Percentiles rank a stretch among this genome's conserved stretches.
Evolutionary conservation across 2,329 filamentous ascomycete species (phyloP).

Genomic region (Scleromitrula shiraiana): DNA sequence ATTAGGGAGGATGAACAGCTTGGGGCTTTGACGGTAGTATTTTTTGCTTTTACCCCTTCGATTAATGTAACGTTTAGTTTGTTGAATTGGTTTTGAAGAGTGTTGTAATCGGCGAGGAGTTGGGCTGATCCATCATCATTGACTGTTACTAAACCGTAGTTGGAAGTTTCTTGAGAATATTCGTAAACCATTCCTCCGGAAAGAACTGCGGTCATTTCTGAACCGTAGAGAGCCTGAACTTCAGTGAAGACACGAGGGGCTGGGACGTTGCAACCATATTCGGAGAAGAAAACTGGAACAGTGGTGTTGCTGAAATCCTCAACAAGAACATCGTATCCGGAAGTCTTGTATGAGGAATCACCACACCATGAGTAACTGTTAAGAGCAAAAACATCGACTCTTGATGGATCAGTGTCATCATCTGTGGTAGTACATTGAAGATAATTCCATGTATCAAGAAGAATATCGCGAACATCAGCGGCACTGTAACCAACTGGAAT

Average conservation of each 20-base stretch:
- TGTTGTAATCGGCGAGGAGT: constrained; percentile 59
- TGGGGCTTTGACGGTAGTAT: constrained; percentile 48
- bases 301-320: constrained; percentile 56
- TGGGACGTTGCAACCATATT: constrained; percentile 70
- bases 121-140: constrained; percentile 48
- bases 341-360: constrained; percentile 52
- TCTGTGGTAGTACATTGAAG: constrained; percentile 55
- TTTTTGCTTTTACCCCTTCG: constrained; percentile 51
- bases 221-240: constrained; percentile 62
- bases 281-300: constrained; percentile 75
- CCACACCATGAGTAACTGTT: constrained; percentile 73
- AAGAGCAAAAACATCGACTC: constrained; percentile 67
- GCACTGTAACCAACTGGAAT: constrained; percentile 78
- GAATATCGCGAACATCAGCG: constrained; percentile 65
- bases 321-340: constrained; percentile 56
- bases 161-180: constrained; percentile 62
- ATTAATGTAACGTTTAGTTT: constrained; percentile 65
- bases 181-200: constrained; percentile 77
- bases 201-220: constrained; percentile 59
- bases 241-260: constrained; percentile 69
- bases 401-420: constrained; percentile 50
- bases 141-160: constrained; percentile 57
- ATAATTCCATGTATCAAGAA: constrained; percentile 70
- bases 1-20: constrained; percentile 62
- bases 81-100: constrained; percentile 66